Percentiles rank a stretch among this genome's conserved stretches.
These are phyloP conservation scores for Metschnikowia arizonensis DNA, from an alignment of 805 yeast species.

Conservation along the genomic window DNA sequence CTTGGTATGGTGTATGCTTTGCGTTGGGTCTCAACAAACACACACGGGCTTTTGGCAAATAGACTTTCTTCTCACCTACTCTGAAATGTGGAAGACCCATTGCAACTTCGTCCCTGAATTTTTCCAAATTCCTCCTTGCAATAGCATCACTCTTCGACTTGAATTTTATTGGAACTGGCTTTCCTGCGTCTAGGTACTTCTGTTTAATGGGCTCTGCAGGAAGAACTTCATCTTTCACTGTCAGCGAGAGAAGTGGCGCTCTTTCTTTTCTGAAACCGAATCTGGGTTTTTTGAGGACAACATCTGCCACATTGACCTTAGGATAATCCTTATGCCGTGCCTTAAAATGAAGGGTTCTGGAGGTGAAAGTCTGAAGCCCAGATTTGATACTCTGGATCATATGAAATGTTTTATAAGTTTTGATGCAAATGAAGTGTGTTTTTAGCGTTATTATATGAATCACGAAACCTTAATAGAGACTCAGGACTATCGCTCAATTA, in stretches of 20 bases:
- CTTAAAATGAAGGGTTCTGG: slow-evolving; percentile 27
- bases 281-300: slow-evolving; percentile 35
- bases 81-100: slow-evolving; percentile 73
- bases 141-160: slow-evolving; percentile 32
- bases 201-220: slow-evolving; percentile 35
- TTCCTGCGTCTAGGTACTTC: slow-evolving; percentile 34
- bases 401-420: background rate
- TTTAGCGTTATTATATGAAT: background rate
- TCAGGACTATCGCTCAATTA: background rate
- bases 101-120: slow-evolving; percentile 49
- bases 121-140: slow-evolving; percentile 36
- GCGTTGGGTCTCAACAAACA: slow-evolving; percentile 86
- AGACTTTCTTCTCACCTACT: slow-evolving; percentile 71
- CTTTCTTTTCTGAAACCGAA: slow-evolving; percentile 38
- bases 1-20: slow-evolving; percentile 96
- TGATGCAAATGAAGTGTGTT: background rate
- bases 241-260: slow-evolving; percentile 36
- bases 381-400: slow-evolving; percentile 5
- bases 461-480: background rate
- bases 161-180: slow-evolving; percentile 41
- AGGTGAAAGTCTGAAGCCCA: slow-evolving; percentile 4
- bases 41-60: slow-evolving; percentile 82
- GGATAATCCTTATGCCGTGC: slow-evolving; percentile 34
- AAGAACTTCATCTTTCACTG: slow-evolving; percentile 39
- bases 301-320: slow-evolving; percentile 36